Evolutionary conservation across 768 basidiomycete genomes (phyloP), one percentile per base, ranked within the genome.

Genomic region (Russula compacta): DNA sequence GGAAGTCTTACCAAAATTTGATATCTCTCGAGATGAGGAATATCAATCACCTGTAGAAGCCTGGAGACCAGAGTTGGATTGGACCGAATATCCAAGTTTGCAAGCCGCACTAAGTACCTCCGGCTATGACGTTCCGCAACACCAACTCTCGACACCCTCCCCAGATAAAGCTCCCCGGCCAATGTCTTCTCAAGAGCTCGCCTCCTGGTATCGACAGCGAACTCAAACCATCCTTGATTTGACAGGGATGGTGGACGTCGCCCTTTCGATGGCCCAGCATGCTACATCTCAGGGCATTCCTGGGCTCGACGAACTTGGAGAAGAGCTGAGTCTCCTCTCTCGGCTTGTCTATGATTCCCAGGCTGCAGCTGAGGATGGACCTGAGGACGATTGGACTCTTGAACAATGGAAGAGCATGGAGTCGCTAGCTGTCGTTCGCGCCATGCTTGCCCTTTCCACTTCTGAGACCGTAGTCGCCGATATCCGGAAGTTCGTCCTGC

Each of bases 261-360:
- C 93, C 4, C 78, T 98, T 19, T 81, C 83, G 7, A 77, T 87
- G 48, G 79, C 92, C 9, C 95, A 97, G 70, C 85, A 95, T 64
- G 94, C 85, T 14, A 93, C 88, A 11, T 86, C 92, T 8, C 83
- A 83, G 66, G 87, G 87, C 14, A 77, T 97, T 12, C 79, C 83
- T 19, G 83, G 77, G 1, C 80, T 99, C 44, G 95, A 95, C 66
- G 83, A 85, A 68, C 72, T 94, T 3, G 95, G 94, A 2, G 95
- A 98, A 75, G 95, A 98, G 56, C 80, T 98, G 43, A 89, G 84
- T 65, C 81, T 98, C 7, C 80, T 99, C 40, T 86, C 89, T 1
- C 81, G 87, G 19, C 80, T 98, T 48, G 84, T 95, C 12, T 99
- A 99, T 66, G 93, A 97, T 69, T 77, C 83, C 10, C 79, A 80